Evolutionary conservation across 768 basidiomycete species (phyloP), one percentile per base, ranked within the genome.

Genomic region (Leucosporidium scottii): DNA sequence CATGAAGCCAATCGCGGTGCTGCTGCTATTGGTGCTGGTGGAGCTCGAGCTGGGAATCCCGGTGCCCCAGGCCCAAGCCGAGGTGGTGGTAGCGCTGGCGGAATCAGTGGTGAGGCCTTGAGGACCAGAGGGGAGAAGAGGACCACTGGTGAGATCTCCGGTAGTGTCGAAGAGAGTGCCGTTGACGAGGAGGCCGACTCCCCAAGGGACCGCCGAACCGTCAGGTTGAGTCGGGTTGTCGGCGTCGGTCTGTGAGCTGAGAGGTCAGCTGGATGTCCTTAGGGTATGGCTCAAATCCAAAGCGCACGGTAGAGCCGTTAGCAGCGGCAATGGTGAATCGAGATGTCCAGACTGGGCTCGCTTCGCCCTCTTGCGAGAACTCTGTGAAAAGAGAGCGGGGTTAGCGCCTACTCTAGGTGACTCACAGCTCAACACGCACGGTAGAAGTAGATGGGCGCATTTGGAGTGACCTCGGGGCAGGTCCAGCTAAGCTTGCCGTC

Each of bases 391-490:
- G 39, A 44, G 39, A 44, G n/a, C n/a, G n/a, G n/a, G n/a, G n/a
- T n/a, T n/a, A n/a, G n/a, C n/a, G n/a, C n/a, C n/a, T n/a, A n/a
- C n/a, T n/a, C n/a, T n/a, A n/a, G n/a, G n/a, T n/a, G n/a, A n/a
- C 34, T 34, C 8, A 44, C 13, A 17, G 39, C 39, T 44, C 13
- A 5, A 9, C 39, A 44, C 63, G 36, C 9, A 68, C 70, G 65
- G 49, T 73, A 67, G 63, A 74, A 74, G 51, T 74, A 74, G 58
- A 74, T 74, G 0, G 67, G 62, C 17, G 73, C 70, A 1, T 58
- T 55, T 23, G 66, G 65, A 5, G 54, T 58, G 25, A 74, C 73
- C 10, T 69, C 61, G 1, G 73, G 73, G 39, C 73, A 71, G 0
- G 17, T 49, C 27, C 57, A 74, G 6, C 49, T 20, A 47, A 69